Conservation (phyloP, 148 eudicot genomes). For the Diospyros lotus region DNA sequence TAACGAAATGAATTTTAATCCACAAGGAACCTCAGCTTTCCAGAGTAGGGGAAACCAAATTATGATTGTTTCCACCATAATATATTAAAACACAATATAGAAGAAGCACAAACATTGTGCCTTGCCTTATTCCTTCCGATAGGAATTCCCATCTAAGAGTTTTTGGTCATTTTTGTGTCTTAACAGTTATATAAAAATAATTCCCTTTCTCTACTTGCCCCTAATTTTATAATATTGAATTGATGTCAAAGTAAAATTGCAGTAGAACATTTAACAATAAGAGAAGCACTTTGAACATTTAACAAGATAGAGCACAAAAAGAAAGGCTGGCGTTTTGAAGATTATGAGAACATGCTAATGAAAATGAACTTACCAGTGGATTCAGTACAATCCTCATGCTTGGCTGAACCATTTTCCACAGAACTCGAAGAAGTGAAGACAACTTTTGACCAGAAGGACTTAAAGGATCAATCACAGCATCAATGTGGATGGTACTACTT, state of each 20-base stretch:
- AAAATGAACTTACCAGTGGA: conserved; percentile 69
- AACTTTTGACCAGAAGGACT: conserved; percentile 88
- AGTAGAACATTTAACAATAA: neutral
- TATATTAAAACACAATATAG: too few relatives aligned
- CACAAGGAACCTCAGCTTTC: too few relatives aligned
- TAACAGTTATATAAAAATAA: too few relatives aligned
- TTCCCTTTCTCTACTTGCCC: too few relatives aligned
- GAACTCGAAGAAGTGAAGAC: conserved; percentile 66
- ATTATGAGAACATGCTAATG: neutral
- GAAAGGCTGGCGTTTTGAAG: neutral
- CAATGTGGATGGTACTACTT: conserved; percentile 76
- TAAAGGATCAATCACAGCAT: conserved; percentile 96
- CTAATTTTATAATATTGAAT: neutral
- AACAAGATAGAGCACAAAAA: neutral
- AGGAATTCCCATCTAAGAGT: too few relatives aligned
- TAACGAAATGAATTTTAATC: too few relatives aligned
- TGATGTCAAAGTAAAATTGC: neutral
- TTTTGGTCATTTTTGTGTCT: too few relatives aligned
- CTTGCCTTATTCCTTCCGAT: too few relatives aligned
- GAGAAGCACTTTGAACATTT: neutral
- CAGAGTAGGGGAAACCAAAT: too few relatives aligned
- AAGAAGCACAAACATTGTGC: too few relatives aligned
- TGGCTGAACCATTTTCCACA: conserved; percentile 71
- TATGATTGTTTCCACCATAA: too few relatives aligned
- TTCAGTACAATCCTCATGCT: conserved; percentile 94